Conservation (phyloP, 352 stramenopile genomes). For the Phytophthora multivora region DNA sequence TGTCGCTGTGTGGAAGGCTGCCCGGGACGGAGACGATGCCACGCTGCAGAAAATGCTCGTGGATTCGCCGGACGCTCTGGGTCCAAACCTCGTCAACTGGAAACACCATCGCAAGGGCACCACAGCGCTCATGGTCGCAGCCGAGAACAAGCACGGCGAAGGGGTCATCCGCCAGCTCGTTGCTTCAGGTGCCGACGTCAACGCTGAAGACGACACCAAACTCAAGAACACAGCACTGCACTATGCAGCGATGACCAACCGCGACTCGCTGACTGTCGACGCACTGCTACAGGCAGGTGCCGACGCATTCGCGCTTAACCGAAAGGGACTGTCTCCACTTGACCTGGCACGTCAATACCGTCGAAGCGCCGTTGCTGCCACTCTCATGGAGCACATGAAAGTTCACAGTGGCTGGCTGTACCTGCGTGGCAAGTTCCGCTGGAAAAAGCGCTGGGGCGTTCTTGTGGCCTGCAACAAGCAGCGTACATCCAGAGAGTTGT, state of each 20-base stretch:
- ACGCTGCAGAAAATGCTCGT: conserved; percentile 32
- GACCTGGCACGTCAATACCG: conserved; percentile 61
- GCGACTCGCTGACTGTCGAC: conserved; percentile 51
- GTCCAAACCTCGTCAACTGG: conserved; percentile 40
- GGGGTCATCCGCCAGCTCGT: conserved; percentile 41
- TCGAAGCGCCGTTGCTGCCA: conserved; percentile 35
- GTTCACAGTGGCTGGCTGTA: conserved; percentile 66
- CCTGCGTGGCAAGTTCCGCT: conserved; percentile 49
- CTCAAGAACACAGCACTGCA: conserved; percentile 71
- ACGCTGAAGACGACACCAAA: conserved; percentile 42
- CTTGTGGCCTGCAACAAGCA: conserved; percentile 59
- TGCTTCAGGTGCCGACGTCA: conserved; percentile 49
- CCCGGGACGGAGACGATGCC: conserved; percentile 30
- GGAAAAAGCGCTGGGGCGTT: conserved; percentile 69
- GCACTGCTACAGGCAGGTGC: conserved; percentile 53
- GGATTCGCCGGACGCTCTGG: conserved; percentile 23
- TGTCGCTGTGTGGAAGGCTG: conserved; percentile 39
- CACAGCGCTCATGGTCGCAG: conserved; percentile 72
- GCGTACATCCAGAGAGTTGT: conserved; percentile 54
- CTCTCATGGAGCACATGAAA: conserved; percentile 52
- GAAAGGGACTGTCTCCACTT: conserved; percentile 55
- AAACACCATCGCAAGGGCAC: conserved; percentile 48
- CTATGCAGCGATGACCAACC: conserved; percentile 55
- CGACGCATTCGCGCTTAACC: conserved; percentile 60
- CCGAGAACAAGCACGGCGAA: conserved; percentile 31